Evolutionary conservation across 1,139 yeast genomes (phyloP).

Genomic region (Sugiyamaella neomexicana): DNA sequence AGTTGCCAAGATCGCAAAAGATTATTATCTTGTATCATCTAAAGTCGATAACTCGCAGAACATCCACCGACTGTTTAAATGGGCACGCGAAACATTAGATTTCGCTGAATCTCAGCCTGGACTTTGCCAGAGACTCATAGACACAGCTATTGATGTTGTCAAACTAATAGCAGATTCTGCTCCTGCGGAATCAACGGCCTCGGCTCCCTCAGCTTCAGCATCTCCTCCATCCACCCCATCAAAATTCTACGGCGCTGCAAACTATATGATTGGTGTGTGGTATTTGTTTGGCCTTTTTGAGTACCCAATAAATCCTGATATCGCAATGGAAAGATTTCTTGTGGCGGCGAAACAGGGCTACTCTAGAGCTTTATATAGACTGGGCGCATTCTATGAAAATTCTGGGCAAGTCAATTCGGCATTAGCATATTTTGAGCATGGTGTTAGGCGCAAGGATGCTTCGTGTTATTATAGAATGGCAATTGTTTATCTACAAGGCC

Average conservation of each 20-base stretch:
- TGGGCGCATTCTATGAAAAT: constrained; percentile 39
- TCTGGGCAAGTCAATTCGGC: constrained; percentile 37
- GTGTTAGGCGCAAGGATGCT: constrained; percentile 38
- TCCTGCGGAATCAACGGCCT: constrained; percentile 16
- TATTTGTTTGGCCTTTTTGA: constrained; percentile 36
- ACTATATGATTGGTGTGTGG: constrained; percentile 39
- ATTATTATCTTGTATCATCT: constrained; percentile 20
- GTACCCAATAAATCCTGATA: constrained; percentile 22
- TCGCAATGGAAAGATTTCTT: constrained; percentile 36
- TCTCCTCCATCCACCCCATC: constrained; percentile 25
- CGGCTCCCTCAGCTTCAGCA: constrained; percentile 10
- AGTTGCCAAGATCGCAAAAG: constrained; percentile 31
- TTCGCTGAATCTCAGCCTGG: constrained; percentile 37
- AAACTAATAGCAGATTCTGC: constrained; percentile 27
- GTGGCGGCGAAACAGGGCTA: constrained; percentile 38
- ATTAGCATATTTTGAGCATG: constrained; percentile 38
- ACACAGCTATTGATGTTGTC: constrained; percentile 34
- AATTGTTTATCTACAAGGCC: constrained; percentile 42
- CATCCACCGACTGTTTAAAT: constrained; percentile 30
- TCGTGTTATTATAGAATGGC: constrained; percentile 43
- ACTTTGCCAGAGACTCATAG: constrained; percentile 29
- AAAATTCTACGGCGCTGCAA: constrained; percentile 35
- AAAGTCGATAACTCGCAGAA: constrained; percentile 14
- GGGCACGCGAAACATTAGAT: constrained; percentile 41
- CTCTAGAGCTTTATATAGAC: constrained; percentile 41